These are phyloP conservation scores for Salix caprea DNA, from an alignment of 345 rosid genomes.

Conservation along the genomic window DNA sequence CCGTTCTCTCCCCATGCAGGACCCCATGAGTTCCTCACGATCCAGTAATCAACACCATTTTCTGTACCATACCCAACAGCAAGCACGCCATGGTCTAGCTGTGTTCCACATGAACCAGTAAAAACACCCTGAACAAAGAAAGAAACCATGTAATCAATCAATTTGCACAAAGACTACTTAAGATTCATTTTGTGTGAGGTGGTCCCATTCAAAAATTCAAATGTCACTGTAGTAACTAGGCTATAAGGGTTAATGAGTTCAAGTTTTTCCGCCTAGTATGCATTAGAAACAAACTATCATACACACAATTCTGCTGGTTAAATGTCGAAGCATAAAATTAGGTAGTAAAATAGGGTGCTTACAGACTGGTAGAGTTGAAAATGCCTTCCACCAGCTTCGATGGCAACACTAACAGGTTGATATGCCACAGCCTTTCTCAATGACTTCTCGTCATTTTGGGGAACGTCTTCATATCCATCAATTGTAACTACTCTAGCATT, in stretches of 20 bases:
- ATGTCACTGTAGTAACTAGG: not conserved
- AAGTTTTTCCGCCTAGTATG: not conserved
- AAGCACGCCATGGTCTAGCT: constrained; percentile 26
- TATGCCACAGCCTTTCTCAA: constrained; percentile 25
- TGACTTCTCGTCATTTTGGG: constrained; percentile 21
- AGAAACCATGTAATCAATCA: not conserved
- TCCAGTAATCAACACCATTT: constrained; percentile 19
- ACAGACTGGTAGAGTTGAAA: constrained; percentile 28
- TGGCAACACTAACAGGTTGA: constrained; percentile 32
- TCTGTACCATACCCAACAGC: constrained; percentile 28
- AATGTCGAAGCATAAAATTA: not conserved
- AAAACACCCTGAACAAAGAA: constrained; percentile 18
- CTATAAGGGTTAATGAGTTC: not conserved
- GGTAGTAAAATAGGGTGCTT: not conserved
- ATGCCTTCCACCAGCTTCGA: constrained; percentile 32
- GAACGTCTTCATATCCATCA: constrained; percentile 32
- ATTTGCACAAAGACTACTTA: not conserved
- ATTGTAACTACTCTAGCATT: constrained; percentile 25
- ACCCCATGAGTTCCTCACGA: constrained; percentile 30
- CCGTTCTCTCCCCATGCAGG: constrained; percentile 23
- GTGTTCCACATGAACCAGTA: constrained; percentile 19
- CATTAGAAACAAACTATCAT: not conserved
- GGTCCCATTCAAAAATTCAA: not conserved
- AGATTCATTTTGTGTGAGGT: not conserved
- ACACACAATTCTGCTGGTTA: not conserved